Percentiles rank a stretch among this genome's conserved stretches.
Conservation (phyloP, 2,329 filamentous ascomycete species). For the Orbilia quercus region DNA sequence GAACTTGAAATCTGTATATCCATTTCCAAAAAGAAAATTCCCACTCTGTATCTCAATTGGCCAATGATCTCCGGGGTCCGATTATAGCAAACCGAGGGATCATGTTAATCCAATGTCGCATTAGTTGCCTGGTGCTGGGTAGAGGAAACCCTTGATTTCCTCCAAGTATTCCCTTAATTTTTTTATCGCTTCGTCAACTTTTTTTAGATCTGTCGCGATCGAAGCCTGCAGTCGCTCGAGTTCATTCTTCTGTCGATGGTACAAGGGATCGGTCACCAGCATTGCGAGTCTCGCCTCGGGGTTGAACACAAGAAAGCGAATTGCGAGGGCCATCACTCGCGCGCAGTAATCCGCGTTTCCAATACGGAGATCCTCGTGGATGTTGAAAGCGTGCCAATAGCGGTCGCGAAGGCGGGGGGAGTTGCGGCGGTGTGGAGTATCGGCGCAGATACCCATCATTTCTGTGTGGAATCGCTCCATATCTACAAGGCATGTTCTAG, state of each 20-base stretch:
- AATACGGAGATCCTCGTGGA: neutral
- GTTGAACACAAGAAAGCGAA: neutral
- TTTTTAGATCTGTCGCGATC: neutral
- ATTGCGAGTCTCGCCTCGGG: neutral
- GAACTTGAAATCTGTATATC: too few species aligned
- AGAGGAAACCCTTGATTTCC: neutral
- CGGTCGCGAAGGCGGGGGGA: too few species aligned
- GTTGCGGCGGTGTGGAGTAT: too few species aligned
- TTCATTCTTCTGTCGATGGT: neutral
- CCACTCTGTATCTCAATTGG: too few species aligned
- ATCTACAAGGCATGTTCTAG: constrained; percentile 1
- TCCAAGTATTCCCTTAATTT: neutral
- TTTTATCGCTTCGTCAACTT: neutral
- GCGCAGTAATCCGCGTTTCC: neutral
- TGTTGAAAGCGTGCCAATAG: too few species aligned
- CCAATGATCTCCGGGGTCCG: too few species aligned
- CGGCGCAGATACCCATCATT: too few species aligned
- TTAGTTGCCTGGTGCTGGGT: neutral
- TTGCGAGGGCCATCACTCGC: neutral
- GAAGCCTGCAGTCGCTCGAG: neutral
- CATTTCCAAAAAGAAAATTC: too few species aligned
- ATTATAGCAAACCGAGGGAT: too few species aligned
- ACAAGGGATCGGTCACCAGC: neutral
- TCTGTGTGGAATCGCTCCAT: neutral
- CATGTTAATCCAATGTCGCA: neutral